These are phyloP conservation scores for Fragilariopsis cylindrus DNA, from an alignment of 108 stramenopile genomes.

Conservation along the genomic window DNA sequence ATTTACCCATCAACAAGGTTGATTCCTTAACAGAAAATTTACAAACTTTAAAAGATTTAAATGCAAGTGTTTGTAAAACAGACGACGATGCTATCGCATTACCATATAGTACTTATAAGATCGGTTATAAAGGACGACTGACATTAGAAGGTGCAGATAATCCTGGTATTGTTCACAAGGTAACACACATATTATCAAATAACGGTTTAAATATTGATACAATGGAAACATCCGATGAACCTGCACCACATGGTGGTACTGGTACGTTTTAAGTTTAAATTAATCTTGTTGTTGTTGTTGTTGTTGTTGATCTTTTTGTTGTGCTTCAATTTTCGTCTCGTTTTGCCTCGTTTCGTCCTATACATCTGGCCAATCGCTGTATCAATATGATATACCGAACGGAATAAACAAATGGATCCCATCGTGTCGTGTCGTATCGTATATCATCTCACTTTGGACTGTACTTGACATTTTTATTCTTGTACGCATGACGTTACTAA, in stretches of 20 bases:
- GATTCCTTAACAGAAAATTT: conserved; percentile 37
- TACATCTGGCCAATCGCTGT: conserved; percentile 33
- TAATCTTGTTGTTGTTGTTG: not conserved
- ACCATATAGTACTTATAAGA: not conserved
- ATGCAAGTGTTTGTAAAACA: conserved; percentile 46
- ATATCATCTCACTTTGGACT: too few relatives aligned
- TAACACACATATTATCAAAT: conserved; percentile 60
- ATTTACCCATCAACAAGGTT: conserved; percentile 42
- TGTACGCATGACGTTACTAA: too few relatives aligned
- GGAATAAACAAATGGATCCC: too few relatives aligned
- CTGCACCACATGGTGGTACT: conserved; percentile 52
- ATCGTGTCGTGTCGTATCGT: too few relatives aligned
- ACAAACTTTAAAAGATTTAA: conserved; percentile 51
- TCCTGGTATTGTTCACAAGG: conserved; percentile 75
- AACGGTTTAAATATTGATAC: conserved; percentile 57
- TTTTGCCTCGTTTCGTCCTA: conserved; percentile 38
- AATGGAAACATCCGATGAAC: conserved; percentile 67
- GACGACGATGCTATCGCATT: not conserved
- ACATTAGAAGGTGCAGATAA: conserved; percentile 64
- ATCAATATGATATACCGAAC: too few relatives aligned
- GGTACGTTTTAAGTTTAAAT: not conserved
- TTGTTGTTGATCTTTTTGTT: not conserved
- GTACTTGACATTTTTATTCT: too few relatives aligned
- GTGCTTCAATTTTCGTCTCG: not conserved
- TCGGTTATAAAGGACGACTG: conserved; percentile 19